phyloP scores from a whole-genome alignment of 345 rosid genomes.

The Nephelium lappaceum region DNA sequence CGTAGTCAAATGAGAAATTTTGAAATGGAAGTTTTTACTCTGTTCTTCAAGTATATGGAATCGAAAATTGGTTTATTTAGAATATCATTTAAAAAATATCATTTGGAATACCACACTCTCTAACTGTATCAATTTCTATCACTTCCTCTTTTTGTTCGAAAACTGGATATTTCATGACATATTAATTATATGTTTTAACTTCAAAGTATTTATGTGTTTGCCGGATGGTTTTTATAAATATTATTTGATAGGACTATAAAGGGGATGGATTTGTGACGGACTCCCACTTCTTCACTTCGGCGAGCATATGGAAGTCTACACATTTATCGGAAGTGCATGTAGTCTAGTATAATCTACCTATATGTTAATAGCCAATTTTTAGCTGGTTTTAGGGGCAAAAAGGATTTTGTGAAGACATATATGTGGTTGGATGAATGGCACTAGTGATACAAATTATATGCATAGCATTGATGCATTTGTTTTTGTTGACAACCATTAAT shows the following conservation, averaged over 20 bases:
- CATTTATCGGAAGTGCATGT: not conserved
- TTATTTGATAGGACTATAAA: not conserved
- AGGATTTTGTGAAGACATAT: not conserved
- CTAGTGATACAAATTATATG: conserved; percentile 7
- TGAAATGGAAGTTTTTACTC: not conserved
- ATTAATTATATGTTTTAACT: not conserved
- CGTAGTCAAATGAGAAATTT: not conserved
- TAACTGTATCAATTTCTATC: not conserved
- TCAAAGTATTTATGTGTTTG: not conserved
- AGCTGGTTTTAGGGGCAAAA: not conserved
- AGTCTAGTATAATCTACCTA: not conserved
- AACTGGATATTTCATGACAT: not conserved
- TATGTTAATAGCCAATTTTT: not conserved
- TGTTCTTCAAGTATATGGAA: not conserved
- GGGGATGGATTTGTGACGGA: not conserved
- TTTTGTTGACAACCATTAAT: not conserved
- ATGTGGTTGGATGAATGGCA: not conserved
- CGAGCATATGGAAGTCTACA: not conserved
- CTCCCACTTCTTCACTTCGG: not conserved
- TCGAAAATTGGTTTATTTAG: not conserved
- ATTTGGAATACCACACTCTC: not conserved
- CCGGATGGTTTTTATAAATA: not conserved
- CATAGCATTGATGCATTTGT: conserved; percentile 5
- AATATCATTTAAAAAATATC: not conserved
- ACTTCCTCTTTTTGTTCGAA: not conserved